phyloP scores from a whole-genome alignment of 306 rosid genomes.

The Sphenostylis stenocarpa region DNA sequence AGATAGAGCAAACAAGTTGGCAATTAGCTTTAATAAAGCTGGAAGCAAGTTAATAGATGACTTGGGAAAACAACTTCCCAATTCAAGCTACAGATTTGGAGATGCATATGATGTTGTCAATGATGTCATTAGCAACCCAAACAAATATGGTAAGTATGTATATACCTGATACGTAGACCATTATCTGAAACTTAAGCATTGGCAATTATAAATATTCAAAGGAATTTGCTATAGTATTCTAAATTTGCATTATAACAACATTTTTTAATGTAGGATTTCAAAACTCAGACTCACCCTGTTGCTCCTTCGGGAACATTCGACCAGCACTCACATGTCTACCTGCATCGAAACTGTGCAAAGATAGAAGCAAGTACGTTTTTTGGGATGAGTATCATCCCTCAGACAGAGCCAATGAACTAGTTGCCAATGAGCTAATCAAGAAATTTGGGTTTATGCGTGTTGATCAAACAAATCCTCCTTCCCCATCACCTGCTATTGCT shows the following conservation, averaged over 20 bases:
- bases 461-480: conserved; percentile 33
- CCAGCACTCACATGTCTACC: conserved; percentile 89
- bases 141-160: conserved; percentile 47
- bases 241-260: neutral
- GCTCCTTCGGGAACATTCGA: conserved; percentile 81
- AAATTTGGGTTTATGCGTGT: conserved; percentile 54
- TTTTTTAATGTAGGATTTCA: conserved; percentile 56
- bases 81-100: conserved; percentile 72
- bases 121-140: conserved; percentile 67
- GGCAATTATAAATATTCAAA: neutral
- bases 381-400: conserved; percentile 99
- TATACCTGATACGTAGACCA: neutral
- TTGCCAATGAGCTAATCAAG: conserved; percentile 83
- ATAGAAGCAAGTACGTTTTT: conserved; percentile 89
- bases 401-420: conserved; percentile 68
- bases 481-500: conserved; percentile 29
- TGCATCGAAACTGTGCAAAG: conserved; percentile 71
- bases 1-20: conserved; percentile 67
- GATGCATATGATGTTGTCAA: conserved; percentile 81
- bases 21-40: conserved; percentile 76
- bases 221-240: neutral
- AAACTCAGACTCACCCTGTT: conserved; percentile 83
- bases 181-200: neutral
- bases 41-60: conserved; percentile 47
- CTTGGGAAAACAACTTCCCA: conserved; percentile 59